phyloP scores from a whole-genome alignment of 306 rosid species.

The Cucumis cinereus region DNA sequence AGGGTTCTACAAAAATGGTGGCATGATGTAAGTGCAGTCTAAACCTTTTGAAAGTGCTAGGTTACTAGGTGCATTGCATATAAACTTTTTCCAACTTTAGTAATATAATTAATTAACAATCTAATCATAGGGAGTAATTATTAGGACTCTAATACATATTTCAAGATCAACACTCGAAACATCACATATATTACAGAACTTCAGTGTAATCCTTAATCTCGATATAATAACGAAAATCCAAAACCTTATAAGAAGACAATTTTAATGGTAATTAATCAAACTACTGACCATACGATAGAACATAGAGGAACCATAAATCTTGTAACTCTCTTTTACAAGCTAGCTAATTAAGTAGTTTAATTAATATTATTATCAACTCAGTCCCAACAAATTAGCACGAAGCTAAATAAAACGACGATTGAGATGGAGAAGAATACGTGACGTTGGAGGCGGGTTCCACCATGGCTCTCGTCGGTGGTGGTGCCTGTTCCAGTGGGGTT shows the following conservation, averaged over 20 bases:
- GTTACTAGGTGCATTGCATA: too few species aligned
- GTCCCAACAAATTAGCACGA: constrained; percentile 40
- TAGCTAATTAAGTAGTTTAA: not conserved
- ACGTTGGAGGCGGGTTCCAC: constrained; percentile 24
- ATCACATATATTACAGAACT: not conserved
- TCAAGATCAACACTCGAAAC: not conserved
- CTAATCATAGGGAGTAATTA: not conserved
- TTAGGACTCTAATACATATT: not conserved
- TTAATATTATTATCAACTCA: constrained; percentile 1
- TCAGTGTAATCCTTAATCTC: not conserved
- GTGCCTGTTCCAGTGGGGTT: constrained; percentile 67
- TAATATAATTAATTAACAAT: not conserved
- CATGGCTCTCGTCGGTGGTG: constrained; percentile 48
- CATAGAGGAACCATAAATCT: not conserved
- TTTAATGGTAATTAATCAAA: not conserved
- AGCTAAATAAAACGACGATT: constrained; percentile 4
- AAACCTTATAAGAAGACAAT: not conserved
- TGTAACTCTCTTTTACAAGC: not conserved
- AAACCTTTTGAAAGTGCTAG: too few species aligned
- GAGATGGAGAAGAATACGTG: constrained; percentile 20
- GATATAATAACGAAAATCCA: not conserved
- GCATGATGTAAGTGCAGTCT: too few species aligned
- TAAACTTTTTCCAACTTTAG: too few species aligned
- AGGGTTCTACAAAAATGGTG: too few species aligned
- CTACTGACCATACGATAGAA: not conserved